These are phyloP conservation scores for Fusarium sp. DNA, from an alignment of 2,329 filamentous ascomycete genomes.

Conservation along the genomic window DNA sequence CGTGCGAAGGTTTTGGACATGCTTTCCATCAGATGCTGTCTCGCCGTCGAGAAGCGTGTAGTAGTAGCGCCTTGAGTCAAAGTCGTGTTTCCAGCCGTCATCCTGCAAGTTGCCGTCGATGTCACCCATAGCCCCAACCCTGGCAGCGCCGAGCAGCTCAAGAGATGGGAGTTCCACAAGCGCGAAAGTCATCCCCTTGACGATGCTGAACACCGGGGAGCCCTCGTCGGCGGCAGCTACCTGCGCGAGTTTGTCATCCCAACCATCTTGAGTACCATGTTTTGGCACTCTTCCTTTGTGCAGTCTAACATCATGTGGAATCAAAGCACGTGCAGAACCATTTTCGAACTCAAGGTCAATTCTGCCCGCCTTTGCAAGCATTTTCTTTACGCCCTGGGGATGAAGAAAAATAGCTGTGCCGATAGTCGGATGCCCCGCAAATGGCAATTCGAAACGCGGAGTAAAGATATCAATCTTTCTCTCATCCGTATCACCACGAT, in stretches of 20 bases:
- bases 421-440: conserved; percentile 70
- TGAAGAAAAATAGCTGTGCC: conserved; percentile 62
- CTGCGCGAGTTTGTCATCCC: conserved; percentile 36
- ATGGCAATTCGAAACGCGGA: conserved; percentile 61
- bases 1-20: conserved; percentile 56
- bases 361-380: conserved; percentile 64
- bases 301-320: conserved; percentile 72
- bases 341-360: conserved; percentile 55
- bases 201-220: conserved; percentile 66
- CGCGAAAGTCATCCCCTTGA: conserved; percentile 77
- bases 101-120: conserved; percentile 52
- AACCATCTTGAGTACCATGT: conserved; percentile 4
- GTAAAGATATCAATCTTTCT: conserved; percentile 67
- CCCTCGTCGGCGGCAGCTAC: conserved; percentile 46
- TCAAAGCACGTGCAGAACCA: conserved; percentile 63
- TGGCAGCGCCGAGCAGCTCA: conserved; percentile 61
- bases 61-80: conserved; percentile 64
- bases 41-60: conserved; percentile 56
- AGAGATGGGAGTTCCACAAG: conserved; percentile 68
- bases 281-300: conserved; percentile 56
- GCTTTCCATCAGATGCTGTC: conserved; percentile 24
- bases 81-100: conserved; percentile 61
- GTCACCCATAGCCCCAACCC: conserved; percentile 48
- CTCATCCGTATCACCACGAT: conserved; percentile 36
- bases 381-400: conserved; percentile 46